phyloP scores from a whole-genome alignment of 179 eudicot species.

The Beta lomatogona region DNA sequence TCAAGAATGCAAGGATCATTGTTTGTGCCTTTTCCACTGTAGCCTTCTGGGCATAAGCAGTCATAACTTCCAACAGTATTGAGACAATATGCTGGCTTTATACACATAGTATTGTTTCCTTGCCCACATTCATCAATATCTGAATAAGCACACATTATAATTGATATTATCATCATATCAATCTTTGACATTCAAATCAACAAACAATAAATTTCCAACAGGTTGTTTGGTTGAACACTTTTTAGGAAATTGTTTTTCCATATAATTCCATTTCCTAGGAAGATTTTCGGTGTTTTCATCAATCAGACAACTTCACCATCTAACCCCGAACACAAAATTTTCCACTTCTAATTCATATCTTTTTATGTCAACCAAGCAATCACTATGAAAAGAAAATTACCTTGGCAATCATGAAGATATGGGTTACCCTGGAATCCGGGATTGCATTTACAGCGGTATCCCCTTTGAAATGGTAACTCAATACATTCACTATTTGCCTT shows the following conservation, averaged over 20 bases:
- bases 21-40: slow-evolving; percentile 4
- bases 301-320: too few relatives aligned
- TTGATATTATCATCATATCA: not conserved
- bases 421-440: slow-evolving; percentile 16
- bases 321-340: too few relatives aligned
- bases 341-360: too few relatives aligned
- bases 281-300: too few relatives aligned
- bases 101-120: not conserved
- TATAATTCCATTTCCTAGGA: too few relatives aligned
- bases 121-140: slow-evolving; percentile 15
- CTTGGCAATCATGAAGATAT: slow-evolving; percentile 14
- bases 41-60: slow-evolving; percentile 11
- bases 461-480: not conserved
- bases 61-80: slow-evolving; percentile 16
- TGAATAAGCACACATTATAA: not conserved
- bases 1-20: slow-evolving; percentile 1
- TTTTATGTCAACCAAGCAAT: too few relatives aligned
- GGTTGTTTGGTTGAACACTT: too few relatives aligned
- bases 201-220: not conserved
- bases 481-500: slow-evolving; percentile 1
- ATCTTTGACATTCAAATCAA: not conserved
- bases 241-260: too few relatives aligned
- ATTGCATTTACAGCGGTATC: slow-evolving; percentile 9
- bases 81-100: slow-evolving; percentile 5
- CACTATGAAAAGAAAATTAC: not conserved